Evolutionary conservation across 75 land plant species (phyloP), one percentile per base, ranked within the genome.

Genomic region (Ceratopteris richardii): DNA sequence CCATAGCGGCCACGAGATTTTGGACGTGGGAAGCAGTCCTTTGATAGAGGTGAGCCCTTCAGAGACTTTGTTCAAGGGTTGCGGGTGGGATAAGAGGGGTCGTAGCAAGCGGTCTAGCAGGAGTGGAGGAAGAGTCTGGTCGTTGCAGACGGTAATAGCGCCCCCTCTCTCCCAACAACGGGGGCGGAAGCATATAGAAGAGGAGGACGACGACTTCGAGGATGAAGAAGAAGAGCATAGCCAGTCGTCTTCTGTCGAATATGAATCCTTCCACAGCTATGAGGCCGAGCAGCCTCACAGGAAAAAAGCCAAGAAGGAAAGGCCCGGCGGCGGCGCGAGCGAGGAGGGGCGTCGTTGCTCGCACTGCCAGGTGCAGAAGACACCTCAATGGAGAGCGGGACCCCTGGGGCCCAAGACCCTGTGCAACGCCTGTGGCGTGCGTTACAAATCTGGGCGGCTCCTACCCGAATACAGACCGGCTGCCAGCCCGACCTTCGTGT

Each of bases 361-460:
- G 63, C 96, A 90, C 51, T 90, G 96, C 51, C 77, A 54, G 36
- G 87, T 77, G 3, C 78, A 81, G 71, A 78, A 82, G 65, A 90
- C 96, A 7, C 96, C 96, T 0, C 96, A 90, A 67, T 90, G 96
- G 96, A 36, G 92, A 29, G 79, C 93, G 48, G 96, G 96, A 1
- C 96, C 96, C 1, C 62, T 73, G 26, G 96, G 96, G 0, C 73
- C 93, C 21, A 90, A 90, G 48, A 90, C 91, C 9, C 66, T 90
- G 21, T 90, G 96, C 71, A 90, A 90, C 59, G 96, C 96, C 42
- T 90, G 96, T 60, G 91, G 96, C 4, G 96, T 90, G 43, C 82
- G 96, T 22, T 90, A 42, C 81, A 90, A 90, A 51, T 86, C 91
- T 43, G 96, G 96, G 28, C 60, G 96, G 69, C 79, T 90, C 20